A percentile compares a stretch with the other conserved stretches of the same genome.
Evolutionary conservation across 371 early-diverging fungal species (phyloP).

Genomic region (Blakeslea trispora): DNA sequence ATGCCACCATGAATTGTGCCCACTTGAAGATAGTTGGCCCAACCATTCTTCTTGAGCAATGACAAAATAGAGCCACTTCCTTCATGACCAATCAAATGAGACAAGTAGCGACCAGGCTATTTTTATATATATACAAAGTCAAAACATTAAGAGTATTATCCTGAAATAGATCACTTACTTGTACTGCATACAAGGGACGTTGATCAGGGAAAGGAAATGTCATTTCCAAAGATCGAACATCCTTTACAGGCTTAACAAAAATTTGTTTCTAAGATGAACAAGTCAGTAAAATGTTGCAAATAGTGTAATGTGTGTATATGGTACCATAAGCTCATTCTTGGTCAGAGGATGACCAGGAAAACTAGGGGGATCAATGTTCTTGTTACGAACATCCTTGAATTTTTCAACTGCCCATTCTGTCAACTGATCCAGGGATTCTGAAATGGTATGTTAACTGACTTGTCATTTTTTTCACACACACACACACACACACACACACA

Average conservation of each 20-base stretch:
- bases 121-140: no score
- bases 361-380: constrained; percentile 68
- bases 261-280: constrained; percentile 61
- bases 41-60: constrained; percentile 79
- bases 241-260: constrained; percentile 82
- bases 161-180: no score
- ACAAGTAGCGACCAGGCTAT: constrained; percentile 76
- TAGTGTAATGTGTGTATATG: not conserved
- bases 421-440: constrained; percentile 84
- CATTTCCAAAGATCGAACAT: constrained; percentile 75
- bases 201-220: constrained; percentile 89
- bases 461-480: not conserved
- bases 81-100: constrained; percentile 83
- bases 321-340: constrained; percentile 70
- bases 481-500: no score
- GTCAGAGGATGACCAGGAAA: constrained; percentile 79
- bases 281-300: not conserved
- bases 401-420: constrained; percentile 79
- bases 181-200: constrained; percentile 53
- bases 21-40: constrained; percentile 81
- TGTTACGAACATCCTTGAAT: constrained; percentile 76
- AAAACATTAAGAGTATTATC: no score
- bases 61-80: constrained; percentile 87
- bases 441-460: not conserved
- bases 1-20: constrained; percentile 69